These are phyloP conservation scores for Scopulariopsis brevicaulis DNA, from an alignment of 2,329 filamentous ascomycete species.

Conservation along the genomic window DNA sequence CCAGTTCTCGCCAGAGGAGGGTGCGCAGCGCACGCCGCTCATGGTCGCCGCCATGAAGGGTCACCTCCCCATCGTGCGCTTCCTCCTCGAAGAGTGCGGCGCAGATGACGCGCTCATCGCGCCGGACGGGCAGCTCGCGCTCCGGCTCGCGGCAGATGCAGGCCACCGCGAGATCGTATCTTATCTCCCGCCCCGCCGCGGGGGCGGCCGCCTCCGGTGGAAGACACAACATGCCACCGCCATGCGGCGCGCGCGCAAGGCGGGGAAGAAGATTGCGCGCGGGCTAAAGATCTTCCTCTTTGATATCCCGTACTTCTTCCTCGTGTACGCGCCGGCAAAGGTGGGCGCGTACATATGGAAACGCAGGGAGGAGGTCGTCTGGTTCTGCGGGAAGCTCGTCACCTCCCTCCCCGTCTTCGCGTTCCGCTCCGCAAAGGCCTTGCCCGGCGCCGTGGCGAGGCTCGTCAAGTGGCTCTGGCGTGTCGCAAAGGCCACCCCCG, in stretches of 20 bases:
- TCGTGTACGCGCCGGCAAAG: slow-evolving; percentile 16
- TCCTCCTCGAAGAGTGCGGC: slow-evolving; percentile 25
- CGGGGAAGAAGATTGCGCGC: slow-evolving; percentile 11
- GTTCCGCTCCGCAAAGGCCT: slow-evolving; percentile 9
- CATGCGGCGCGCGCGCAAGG: slow-evolving; percentile 13
- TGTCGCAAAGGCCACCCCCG: slow-evolving; percentile 12
- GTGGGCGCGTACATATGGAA: slow-evolving; percentile 11
- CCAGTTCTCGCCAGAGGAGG: slow-evolving; percentile 4
- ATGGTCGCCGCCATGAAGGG: slow-evolving; percentile 29
- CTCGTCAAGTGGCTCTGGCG: slow-evolving; percentile 8
- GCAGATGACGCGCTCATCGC: slow-evolving; percentile 31
- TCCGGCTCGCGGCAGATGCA: slow-evolving; percentile 28
- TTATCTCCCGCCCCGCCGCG: slow-evolving; percentile 26
- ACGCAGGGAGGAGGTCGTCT: slow-evolving; percentile 14
- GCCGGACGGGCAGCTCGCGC: slow-evolving; percentile 30
- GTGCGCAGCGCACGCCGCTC: slow-evolving; percentile 25
- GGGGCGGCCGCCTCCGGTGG: slow-evolving; percentile 25
- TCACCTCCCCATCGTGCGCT: slow-evolving; percentile 25
- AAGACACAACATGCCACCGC: slow-evolving; percentile 17
- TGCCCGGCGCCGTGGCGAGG: slow-evolving; percentile 12
- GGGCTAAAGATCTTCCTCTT: slow-evolving; percentile 14
- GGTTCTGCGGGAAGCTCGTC: slow-evolving; percentile 17
- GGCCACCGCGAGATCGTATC: slow-evolving; percentile 30
- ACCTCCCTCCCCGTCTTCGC: slow-evolving; percentile 13
- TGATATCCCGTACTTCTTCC: slow-evolving; percentile 15